Conservation (phyloP, 192 early-diverging fungal genomes). For the Linnemannia schmuckeri region DNA sequence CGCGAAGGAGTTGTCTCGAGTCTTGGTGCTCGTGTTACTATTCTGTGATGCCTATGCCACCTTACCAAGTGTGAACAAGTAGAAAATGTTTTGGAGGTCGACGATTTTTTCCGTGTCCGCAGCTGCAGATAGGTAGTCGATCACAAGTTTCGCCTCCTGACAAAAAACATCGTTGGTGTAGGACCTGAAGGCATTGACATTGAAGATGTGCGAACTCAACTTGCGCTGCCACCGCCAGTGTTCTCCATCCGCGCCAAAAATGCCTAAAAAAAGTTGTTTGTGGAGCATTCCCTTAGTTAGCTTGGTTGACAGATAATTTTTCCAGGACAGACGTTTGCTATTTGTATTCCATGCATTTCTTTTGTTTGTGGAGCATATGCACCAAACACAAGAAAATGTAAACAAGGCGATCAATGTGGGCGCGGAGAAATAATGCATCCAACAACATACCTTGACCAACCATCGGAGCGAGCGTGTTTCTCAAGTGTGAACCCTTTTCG, state of each 20-base stretch:
- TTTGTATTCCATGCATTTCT: neutral
- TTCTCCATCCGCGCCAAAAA: constrained; percentile 50
- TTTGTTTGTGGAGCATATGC: neutral
- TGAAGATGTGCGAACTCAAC: constrained; percentile 56
- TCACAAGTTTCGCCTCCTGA: constrained; percentile 28
- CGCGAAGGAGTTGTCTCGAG: neutral
- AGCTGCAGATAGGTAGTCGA: constrained; percentile 31
- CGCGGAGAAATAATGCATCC: neutral
- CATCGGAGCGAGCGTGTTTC: constrained; percentile 20
- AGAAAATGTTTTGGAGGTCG: constrained; percentile 63
- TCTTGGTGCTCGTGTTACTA: neutral
- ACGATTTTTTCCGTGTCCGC: constrained; percentile 39
- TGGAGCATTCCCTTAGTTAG: neutral
- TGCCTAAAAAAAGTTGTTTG: constrained; percentile 18
- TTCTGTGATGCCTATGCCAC: neutral
- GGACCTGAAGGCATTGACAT: constrained; percentile 58
- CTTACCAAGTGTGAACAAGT: constrained; percentile 57
- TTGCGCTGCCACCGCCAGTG: constrained; percentile 60
- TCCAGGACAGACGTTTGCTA: neutral
- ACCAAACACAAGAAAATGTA: neutral
- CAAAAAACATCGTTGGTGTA: constrained; percentile 40
- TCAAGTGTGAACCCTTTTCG: constrained; percentile 35
- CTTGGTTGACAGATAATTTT: neutral
- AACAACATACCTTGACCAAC: constrained; percentile 36
- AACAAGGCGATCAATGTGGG: neutral